Percentiles rank a stretch among this genome's conserved stretches.
Conservation (phyloP, 2,329 filamentous ascomycete species). For the Penicillium sp. region DNA sequence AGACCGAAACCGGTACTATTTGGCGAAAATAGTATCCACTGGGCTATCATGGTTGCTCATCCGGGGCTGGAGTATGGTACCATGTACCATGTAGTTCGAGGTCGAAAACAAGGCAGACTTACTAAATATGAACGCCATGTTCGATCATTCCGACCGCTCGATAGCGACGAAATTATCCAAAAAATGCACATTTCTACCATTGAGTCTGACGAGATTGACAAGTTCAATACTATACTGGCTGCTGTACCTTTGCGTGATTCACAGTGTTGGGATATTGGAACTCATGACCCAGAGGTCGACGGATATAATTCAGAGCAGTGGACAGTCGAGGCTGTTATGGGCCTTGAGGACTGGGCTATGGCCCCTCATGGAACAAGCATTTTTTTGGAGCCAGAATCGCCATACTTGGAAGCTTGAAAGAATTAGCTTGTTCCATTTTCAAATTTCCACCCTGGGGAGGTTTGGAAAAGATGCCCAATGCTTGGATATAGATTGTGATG, state of each 20-base stretch:
- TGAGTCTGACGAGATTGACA: not conserved
- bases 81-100: not conserved
- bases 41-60: conserved; percentile 1
- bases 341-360: conserved; percentile 1
- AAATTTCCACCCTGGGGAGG: too few relatives aligned
- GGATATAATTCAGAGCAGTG: not conserved
- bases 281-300: not conserved
- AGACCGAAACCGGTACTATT: not conserved
- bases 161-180: not conserved
- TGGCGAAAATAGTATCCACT: not conserved
- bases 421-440: not conserved
- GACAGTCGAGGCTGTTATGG: not conserved
- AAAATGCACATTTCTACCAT: not conserved
- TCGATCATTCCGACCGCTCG: conserved; percentile 1
- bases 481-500: too few relatives aligned
- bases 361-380: not conserved
- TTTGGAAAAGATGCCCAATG: too few relatives aligned
- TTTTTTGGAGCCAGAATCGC: not conserved
- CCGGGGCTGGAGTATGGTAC: conserved; percentile 1
- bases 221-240: conserved; percentile 1
- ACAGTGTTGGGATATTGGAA: not conserved
- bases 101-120: not conserved
- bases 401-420: not conserved
- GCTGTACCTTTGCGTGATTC: not conserved
- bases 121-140: not conserved